A percentile compares a stretch with the other conserved stretches of the same genome.
Evolutionary conservation across 2,329 filamentous ascomycete species (phyloP).

Genomic region (Zelopaecilomyces penicillatus): DNA sequence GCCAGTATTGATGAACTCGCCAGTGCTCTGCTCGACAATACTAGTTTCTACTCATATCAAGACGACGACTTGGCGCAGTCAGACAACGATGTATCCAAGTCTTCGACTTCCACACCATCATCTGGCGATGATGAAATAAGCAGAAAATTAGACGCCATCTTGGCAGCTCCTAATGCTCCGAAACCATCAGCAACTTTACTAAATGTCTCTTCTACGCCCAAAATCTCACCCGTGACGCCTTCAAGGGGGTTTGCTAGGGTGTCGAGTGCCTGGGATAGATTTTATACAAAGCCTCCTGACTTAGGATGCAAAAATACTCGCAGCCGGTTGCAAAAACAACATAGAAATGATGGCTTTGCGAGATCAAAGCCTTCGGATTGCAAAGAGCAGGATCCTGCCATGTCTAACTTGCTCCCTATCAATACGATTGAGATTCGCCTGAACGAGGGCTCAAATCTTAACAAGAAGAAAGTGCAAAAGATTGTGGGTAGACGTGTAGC

Average conservation of each 20-base stretch:
- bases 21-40: conserved; percentile 22
- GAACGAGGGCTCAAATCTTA: conserved; percentile 27
- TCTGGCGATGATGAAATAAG: conserved; percentile 18
- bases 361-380: background rate
- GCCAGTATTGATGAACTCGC: conserved; percentile 19
- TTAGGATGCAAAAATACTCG: conserved; percentile 3
- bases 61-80: conserved; percentile 4
- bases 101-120: background rate
- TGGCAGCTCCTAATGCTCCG: conserved; percentile 26
- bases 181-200: conserved; percentile 19
- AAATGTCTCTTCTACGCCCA: conserved; percentile 11
- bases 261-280: conserved; percentile 24
- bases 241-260: conserved; percentile 26
- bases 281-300: conserved; percentile 21
- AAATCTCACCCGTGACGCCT: conserved; percentile 20
- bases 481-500: conserved; percentile 21
- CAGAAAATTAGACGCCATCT: conserved; percentile 28
- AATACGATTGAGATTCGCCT: conserved; percentile 23
- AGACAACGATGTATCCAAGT: background rate
- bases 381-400: background rate
- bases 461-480: conserved; percentile 26
- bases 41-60: conserved; percentile 6
- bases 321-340: conserved; percentile 8
- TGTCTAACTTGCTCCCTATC: conserved; percentile 15
- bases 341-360: background rate